A percentile compares a stretch with the other conserved stretches of the same genome.
Conservation (phyloP, 2,329 filamentous ascomycete species). For the Trichoderma asperellum region DNA sequence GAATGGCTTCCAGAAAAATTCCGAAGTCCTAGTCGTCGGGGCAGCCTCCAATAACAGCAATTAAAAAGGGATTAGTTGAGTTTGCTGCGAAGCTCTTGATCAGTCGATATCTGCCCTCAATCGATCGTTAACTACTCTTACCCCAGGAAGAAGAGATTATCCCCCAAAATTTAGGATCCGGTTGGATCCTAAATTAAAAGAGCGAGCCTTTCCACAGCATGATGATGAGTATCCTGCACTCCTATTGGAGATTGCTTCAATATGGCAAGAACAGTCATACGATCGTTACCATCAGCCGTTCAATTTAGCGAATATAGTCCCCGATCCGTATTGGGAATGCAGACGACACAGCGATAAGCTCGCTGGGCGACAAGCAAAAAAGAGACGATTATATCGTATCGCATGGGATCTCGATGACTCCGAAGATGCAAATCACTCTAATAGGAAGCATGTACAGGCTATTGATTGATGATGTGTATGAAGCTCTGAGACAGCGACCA, state of each 20-base stretch:
- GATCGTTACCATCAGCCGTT: constrained; percentile 8
- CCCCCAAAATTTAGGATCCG: background rate
- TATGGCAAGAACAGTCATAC: constrained; percentile 2
- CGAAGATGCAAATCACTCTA: background rate
- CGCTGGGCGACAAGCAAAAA: background rate
- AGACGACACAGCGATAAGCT: background rate
- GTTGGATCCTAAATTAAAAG: background rate
- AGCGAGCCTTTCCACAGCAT: background rate
- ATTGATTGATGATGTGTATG: background rate
- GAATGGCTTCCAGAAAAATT: constrained; percentile 12
- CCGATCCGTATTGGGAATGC: constrained; percentile 11
- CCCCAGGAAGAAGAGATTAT: background rate
- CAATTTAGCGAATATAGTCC: background rate
- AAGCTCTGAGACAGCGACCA: background rate
- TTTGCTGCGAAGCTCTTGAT: background rate
- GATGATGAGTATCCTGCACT: background rate
- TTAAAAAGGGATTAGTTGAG: background rate
- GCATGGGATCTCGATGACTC: background rate
- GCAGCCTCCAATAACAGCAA: background rate
- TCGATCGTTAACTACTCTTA: background rate
- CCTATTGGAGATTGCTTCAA: background rate
- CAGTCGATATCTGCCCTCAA: background rate
- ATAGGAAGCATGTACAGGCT: background rate
- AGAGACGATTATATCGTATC: background rate
- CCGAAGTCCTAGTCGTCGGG: background rate